Evolutionary conservation across 2,329 filamentous ascomycete genomes (phyloP), one percentile per base, ranked within the genome.

Genomic region (Fusarium robinianum): DNA sequence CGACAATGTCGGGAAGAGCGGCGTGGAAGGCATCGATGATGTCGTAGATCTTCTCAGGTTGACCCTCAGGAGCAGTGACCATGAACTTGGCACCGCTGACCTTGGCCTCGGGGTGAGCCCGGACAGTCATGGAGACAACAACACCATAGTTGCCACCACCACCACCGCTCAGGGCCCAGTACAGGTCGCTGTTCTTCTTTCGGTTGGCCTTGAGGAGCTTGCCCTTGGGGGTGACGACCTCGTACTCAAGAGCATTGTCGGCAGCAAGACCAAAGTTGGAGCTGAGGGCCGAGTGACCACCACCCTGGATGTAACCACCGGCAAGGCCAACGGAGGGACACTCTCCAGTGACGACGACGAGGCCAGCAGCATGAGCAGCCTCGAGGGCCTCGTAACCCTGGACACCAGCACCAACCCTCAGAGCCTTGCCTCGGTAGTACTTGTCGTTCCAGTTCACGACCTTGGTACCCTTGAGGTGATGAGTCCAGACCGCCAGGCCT

Each of bases 151-250:
- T 83, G 11, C 80, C 79, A 8, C 74, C 77, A 2, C 83, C 81
- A 0, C 82, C 80, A 4, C 81, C 81, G 27, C 71, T 70, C 1
- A 84, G 63, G 2, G 82, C 83, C 82, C 81, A 87, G 67, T 80
- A 85, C 2, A 86, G 67, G 37, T 85, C 81, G 0, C 67, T 44
- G 51, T 85, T 78, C 21, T 74, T 48, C 0, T 56, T 58, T 1
- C 67, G 69, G 4, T 69, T 75, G 0, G 79, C 79, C 3, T 63
- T 73, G 2, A 82, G 49, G n/a, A 74, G 56, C 11, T 70, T 45
- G 3, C 81, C 79, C 11, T 62, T 58, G 1, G 72, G 75, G 6
- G 74, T 78, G n/a, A 85, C 70, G 2, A 82, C 77, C 46, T 81
- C 72, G 39, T 70, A 78, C 49, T 76, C 71, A 3, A 86, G 67